phyloP scores from a whole-genome alignment of 2,329 filamentous ascomycete species.

The Neurospora sp. region DNA sequence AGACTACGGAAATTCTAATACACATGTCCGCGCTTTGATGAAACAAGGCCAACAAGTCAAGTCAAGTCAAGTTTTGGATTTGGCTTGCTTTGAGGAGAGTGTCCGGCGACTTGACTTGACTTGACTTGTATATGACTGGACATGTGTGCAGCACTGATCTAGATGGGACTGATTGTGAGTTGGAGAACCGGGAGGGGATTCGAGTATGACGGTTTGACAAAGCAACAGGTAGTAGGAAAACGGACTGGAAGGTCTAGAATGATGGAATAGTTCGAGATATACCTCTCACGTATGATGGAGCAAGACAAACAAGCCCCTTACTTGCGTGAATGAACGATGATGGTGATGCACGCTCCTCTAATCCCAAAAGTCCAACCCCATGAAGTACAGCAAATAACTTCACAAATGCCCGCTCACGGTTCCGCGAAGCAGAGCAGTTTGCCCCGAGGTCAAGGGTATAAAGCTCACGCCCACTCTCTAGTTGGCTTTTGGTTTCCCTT shows the following conservation, averaged over 20 bases:
- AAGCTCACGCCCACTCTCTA: not conserved
- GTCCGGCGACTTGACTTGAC: too few relatives aligned
- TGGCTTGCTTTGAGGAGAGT: too few relatives aligned
- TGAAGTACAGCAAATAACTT: not conserved
- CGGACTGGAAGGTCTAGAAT: not conserved
- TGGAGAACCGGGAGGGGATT: not conserved
- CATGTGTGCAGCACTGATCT: not conserved
- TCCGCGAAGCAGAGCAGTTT: not conserved
- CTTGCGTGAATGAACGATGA: fast-evolving
- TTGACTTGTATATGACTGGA: too few relatives aligned
- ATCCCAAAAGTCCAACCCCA: not conserved
- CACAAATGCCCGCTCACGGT: not conserved
- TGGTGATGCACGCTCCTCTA: not conserved
- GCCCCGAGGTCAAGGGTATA: not conserved
- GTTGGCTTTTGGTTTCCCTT: not conserved
- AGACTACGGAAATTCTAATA: too few relatives aligned
- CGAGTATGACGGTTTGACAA: not conserved
- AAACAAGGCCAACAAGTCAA: too few relatives aligned
- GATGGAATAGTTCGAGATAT: fast-evolving
- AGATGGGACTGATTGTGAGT: not conserved
- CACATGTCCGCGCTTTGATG: too few relatives aligned
- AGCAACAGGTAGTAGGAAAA: fast-evolving
- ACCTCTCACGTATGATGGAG: not conserved
- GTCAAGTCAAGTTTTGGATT: too few relatives aligned
- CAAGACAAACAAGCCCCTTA: not conserved